phyloP scores from a whole-genome alignment of 2,329 filamentous ascomycete genomes.

The Dothideomycetes sp. region DNA sequence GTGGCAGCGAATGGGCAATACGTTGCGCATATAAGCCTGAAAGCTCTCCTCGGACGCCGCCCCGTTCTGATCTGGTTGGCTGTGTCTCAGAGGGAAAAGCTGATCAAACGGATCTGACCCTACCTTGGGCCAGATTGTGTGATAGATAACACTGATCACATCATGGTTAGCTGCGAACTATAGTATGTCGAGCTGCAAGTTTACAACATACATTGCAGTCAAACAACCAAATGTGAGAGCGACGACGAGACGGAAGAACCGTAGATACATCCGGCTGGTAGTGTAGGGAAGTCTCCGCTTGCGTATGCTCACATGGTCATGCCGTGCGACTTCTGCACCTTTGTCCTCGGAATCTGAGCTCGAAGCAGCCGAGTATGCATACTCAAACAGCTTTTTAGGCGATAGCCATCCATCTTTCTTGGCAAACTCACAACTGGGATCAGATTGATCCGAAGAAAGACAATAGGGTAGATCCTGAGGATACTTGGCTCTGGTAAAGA shows the following conservation, averaged over 20 bases:
- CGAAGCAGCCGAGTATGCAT: too few species aligned
- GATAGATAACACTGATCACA: not conserved
- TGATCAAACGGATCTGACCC: not conserved
- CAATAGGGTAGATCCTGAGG: too few species aligned
- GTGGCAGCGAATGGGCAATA: constrained; percentile 46
- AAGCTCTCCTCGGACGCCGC: not conserved
- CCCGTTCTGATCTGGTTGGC: not conserved
- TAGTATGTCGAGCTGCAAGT: not conserved
- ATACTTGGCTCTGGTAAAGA: too few species aligned
- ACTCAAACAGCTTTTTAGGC: too few species aligned
- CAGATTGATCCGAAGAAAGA: too few species aligned
- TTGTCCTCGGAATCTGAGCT: too few species aligned
- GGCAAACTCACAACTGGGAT: too few species aligned
- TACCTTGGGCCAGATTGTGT: not conserved
- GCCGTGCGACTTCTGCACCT: too few species aligned
- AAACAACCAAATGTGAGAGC: not conserved
- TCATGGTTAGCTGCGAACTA: too few species aligned
- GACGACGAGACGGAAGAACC: not conserved
- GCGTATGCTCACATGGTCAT: too few species aligned
- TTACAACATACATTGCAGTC: not conserved
- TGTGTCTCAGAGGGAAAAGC: not conserved
- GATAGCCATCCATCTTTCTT: too few species aligned
- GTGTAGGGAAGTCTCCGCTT: too few species aligned
- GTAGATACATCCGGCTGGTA: not conserved
- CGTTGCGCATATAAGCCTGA: not conserved